Evolutionary conservation across 2,329 filamentous ascomycete genomes (phyloP).

Genomic region (Aspergillus luchuensis): DNA sequence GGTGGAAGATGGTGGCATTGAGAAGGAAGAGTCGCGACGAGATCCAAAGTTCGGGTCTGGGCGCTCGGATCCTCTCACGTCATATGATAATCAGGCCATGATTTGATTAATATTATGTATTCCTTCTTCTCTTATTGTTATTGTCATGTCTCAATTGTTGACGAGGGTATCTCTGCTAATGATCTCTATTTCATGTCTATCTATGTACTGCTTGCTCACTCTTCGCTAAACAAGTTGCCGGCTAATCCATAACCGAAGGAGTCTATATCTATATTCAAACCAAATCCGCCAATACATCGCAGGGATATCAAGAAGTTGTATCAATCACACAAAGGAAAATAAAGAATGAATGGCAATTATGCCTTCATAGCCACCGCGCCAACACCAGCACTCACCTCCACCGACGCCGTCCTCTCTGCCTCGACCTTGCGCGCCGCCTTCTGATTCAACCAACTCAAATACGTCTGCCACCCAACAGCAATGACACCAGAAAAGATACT

Average conservation of each 20-base stretch:
- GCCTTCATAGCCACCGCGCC: constrained; percentile 21
- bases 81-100: constrained; percentile 3
- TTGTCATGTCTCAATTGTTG: not conserved
- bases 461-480: constrained; percentile 90
- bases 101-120: no score
- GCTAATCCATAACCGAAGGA: constrained; percentile 17
- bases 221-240: not conserved
- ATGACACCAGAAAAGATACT: constrained; percentile 77
- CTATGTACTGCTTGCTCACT: constrained; percentile 10
- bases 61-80: constrained; percentile 7
- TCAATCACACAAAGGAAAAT: not conserved
- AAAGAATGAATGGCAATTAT: not conserved
- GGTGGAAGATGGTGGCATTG: not conserved
- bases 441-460: constrained; percentile 78
- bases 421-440: constrained; percentile 64
- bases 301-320: not conserved
- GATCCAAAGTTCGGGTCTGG: not conserved
- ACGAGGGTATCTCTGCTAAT: not conserved
- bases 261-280: not conserved
- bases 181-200: constrained; percentile 8
- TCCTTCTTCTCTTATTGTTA: not conserved
- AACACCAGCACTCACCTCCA: constrained; percentile 15
- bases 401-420: constrained; percentile 28
- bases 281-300: constrained; percentile 2
- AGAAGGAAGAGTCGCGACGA: not conserved